Evolutionary conservation across 2,329 filamentous ascomycete species (phyloP), one percentile per base, ranked within the genome.

Genomic region (Neopestalotiopsis clavispora): DNA sequence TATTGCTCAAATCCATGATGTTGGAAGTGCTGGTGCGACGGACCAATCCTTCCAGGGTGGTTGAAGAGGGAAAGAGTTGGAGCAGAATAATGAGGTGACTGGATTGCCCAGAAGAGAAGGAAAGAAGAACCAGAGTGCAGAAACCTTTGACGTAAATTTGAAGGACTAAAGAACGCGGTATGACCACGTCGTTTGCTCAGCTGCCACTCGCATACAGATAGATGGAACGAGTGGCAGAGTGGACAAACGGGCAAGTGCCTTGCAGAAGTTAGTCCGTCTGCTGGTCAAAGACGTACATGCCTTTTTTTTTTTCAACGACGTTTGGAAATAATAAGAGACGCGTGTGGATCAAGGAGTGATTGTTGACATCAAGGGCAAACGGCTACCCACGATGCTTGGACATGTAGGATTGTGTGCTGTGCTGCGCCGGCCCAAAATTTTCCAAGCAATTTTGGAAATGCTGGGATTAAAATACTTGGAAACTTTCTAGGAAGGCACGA

Each of bases 1-100:
- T 56, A 14, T 13, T 20, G 14, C 45, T 62, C 57, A 65, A 32
- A 60, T 74, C 73, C 76, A 77, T 77, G 42, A 30, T 72, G 67
- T 28, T 28, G 63, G 14, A n/a, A n/a, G 5, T 30, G n/a, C 14
- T 14, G 9, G 20, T 38, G 14, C 12, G 14, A 40, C 14, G 7
- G 32, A 14, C 14, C 14, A 20, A 40, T 32, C 12, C 7, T 40
- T 28, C 13, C 14, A 30, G 9, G 7, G 17, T 14, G 60, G 14
- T 23, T 23, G 34, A 10, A 38, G 6, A 10, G 34, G 1, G 34
- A 38, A 28, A 28, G 23, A n/a, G 59, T n/a, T 32, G 32, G 17
- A 6, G 5, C 32, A 17, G 17, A n/a, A 20, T 17, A n/a, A 5
- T 28, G 38, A 13, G 42, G 10, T 12, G 34, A 23, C 40, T 28